phyloP scores from a whole-genome alignment of 2,329 filamentous ascomycete species.

The Fusarium graminum region DNA sequence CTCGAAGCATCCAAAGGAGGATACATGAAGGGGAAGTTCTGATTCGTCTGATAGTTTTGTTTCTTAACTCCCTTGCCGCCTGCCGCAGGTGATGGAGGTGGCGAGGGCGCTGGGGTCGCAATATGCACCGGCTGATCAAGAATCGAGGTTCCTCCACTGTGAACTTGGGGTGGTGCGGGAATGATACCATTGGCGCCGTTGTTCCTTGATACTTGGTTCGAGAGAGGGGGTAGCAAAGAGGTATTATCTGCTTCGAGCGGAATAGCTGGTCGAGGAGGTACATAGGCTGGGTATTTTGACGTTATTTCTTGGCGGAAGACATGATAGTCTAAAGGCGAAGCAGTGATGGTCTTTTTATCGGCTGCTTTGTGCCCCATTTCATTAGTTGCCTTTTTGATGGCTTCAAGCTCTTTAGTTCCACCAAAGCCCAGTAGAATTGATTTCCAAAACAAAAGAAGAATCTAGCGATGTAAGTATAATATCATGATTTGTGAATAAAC shows the following conservation, averaged over 20 bases:
- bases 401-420: constrained; percentile 77
- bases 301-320: constrained; percentile 96
- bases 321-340: constrained; percentile 95
- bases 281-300: constrained; percentile 97
- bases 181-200: constrained; percentile 73
- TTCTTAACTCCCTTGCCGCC: constrained; percentile 97
- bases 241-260: constrained; percentile 92
- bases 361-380: constrained; percentile 71
- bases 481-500: neutral
- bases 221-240: constrained; percentile 87
- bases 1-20: constrained; percentile 90
- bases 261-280: constrained; percentile 85
- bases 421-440: constrained; percentile 88
- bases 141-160: constrained; percentile 78
- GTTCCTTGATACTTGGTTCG: constrained; percentile 76
- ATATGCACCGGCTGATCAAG: constrained; percentile 97
- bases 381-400: constrained; percentile 78
- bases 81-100: constrained; percentile 87
- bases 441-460: constrained; percentile 92
- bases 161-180: constrained; percentile 65
- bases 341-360: constrained; percentile 84
- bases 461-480: constrained; percentile 57
- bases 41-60: constrained; percentile 99
- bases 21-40: constrained; percentile 98
- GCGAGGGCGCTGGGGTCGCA: constrained; percentile 96